These are phyloP conservation scores for Ophiocytium majus DNA, from an alignment of 352 stramenopile genomes.

Conservation along the genomic window DNA sequence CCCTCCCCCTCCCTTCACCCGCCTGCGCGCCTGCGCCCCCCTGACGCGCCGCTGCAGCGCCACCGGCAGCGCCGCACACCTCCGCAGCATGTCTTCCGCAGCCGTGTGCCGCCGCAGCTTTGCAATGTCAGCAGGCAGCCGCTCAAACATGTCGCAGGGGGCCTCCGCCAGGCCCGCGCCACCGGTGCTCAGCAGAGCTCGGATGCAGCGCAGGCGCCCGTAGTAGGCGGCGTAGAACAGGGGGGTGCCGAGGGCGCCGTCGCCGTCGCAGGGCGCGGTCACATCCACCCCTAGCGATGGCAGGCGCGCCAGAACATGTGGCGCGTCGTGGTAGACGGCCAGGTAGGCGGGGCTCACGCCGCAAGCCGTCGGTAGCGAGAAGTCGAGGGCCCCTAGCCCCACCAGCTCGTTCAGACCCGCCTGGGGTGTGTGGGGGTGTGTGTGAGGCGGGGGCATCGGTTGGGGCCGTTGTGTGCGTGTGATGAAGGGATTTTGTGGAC, in stretches of 20 bases:
- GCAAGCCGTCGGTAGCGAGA: neutral
- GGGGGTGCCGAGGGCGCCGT: constrained; percentile 26
- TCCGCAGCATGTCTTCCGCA: neutral
- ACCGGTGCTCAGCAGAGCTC: neutral
- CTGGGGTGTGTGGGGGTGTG: neutral
- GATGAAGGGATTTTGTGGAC: neutral
- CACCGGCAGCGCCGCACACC: neutral
- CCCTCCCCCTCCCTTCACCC: no score
- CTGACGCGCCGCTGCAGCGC: neutral
- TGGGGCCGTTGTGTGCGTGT: neutral
- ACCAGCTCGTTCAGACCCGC: neutral
- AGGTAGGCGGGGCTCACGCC: neutral
- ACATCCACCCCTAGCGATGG: constrained; percentile 36
- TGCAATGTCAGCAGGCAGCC: constrained; percentile 29
- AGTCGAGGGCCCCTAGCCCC: neutral
- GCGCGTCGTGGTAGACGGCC: neutral
- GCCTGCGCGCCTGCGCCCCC: no score
- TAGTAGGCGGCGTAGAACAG: constrained; percentile 37
- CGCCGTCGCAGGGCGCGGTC: constrained; percentile 33
- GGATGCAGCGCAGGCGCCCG: constrained; percentile 29
- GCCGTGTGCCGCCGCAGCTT: constrained; percentile 25
- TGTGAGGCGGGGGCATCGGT: no score
- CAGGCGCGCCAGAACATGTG: constrained; percentile 25
- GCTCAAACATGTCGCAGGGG: constrained; percentile 37
- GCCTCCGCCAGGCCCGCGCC: neutral